Evolutionary conservation across 2,329 filamentous ascomycete genomes (phyloP).

Genomic region (Nothophoma quercina): DNA sequence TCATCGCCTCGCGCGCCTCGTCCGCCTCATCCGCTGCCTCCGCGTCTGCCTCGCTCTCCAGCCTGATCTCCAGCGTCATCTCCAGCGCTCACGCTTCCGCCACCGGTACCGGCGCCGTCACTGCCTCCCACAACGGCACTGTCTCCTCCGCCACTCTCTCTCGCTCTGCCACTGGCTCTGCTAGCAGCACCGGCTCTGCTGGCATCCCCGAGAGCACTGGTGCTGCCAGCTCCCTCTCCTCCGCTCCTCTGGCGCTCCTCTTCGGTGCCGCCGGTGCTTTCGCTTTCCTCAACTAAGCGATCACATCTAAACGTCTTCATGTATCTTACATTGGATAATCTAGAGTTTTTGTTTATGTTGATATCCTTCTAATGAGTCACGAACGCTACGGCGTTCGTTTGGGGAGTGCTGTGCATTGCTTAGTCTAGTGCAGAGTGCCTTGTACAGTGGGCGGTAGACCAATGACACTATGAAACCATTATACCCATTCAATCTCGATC

Average conservation of each 20-base stretch:
- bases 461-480: slow-evolving; percentile 22
- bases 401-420: slow-evolving; percentile 32
- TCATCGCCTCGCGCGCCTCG: slow-evolving; percentile 22
- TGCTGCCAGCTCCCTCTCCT: slow-evolving; percentile 48
- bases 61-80: slow-evolving; percentile 35
- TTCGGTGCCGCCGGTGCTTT: slow-evolving; percentile 52
- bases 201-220: slow-evolving; percentile 34
- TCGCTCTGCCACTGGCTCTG: slow-evolving; percentile 25
- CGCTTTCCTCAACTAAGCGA: slow-evolving; percentile 50
- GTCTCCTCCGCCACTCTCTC: slow-evolving; percentile 35
- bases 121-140: slow-evolving; percentile 38
- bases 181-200: slow-evolving; percentile 20
- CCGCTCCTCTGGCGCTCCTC: slow-evolving; percentile 29
- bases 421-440: slow-evolving; percentile 34
- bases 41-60: slow-evolving; percentile 40
- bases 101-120: slow-evolving; percentile 25
- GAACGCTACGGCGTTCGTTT: slow-evolving; percentile 16
- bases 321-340: slow-evolving; percentile 30
- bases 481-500: not conserved
- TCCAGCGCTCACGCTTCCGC: slow-evolving; percentile 35
- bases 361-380: slow-evolving; percentile 27
- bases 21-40: slow-evolving; percentile 25
- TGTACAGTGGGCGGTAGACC: slow-evolving; percentile 33
- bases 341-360: slow-evolving; percentile 20
- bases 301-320: slow-evolving; percentile 19